phyloP scores from a whole-genome alignment of 169 alveolate species.

The Cryptosporidium viatorum region DNA sequence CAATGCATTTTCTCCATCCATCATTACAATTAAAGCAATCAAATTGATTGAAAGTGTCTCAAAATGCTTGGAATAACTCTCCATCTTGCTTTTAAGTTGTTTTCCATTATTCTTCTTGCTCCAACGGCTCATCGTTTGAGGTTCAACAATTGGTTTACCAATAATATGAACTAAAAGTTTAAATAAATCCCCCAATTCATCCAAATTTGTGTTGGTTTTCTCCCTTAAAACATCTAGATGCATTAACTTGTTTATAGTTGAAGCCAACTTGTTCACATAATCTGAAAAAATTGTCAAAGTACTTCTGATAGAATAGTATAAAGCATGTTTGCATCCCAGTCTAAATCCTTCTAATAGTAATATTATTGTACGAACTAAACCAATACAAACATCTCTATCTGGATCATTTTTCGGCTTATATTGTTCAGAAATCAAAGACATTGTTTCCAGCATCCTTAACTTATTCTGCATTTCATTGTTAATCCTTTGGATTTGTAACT shows the following conservation, averaged over 20 bases:
- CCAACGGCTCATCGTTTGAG: constrained; percentile 71
- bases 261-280: constrained; percentile 9
- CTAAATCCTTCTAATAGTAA: constrained; percentile 42
- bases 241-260: constrained; percentile 17
- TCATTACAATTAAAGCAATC: constrained; percentile 13
- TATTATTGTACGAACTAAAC: constrained; percentile 23
- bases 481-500: constrained; percentile 35
- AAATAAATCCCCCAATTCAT: constrained; percentile 25
- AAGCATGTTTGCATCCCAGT: constrained; percentile 57
- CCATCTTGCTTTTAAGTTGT: constrained; percentile 32
- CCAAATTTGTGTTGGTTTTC: neutral
- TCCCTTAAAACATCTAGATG: constrained; percentile 2
- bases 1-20: neutral
- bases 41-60: constrained; percentile 49
- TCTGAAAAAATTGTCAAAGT: constrained; percentile 32
- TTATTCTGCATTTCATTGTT: constrained; percentile 62
- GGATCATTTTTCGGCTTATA: neutral
- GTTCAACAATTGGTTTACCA: constrained; percentile 65
- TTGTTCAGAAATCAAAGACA: constrained; percentile 29
- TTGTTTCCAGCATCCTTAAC: constrained; percentile 39
- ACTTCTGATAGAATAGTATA: constrained; percentile 44
- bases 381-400: neutral
- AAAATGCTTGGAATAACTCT: constrained; percentile 25
- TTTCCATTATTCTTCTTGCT: constrained; percentile 37
- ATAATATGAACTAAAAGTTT: constrained; percentile 46